Conservation (phyloP, 805 yeast species). For the Starmerella lactis-condensi region DNA sequence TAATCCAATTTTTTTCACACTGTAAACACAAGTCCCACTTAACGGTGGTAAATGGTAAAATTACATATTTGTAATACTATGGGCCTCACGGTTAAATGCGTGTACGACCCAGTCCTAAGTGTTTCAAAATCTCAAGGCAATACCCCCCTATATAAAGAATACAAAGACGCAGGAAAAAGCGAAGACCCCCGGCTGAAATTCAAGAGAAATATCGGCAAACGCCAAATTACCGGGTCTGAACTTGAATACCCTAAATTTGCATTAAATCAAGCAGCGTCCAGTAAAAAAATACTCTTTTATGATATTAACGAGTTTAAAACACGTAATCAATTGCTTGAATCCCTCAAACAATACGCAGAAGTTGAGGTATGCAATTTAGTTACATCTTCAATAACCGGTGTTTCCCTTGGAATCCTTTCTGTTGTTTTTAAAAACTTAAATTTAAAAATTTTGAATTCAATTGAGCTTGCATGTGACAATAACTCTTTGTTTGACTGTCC, state of each 20-base stretch:
- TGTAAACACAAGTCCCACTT: too few species aligned
- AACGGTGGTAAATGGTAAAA: too few species aligned
- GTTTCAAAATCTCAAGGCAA: constrained; percentile 3
- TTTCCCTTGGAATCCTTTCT: constrained; percentile 10
- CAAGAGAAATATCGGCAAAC: too few species aligned
- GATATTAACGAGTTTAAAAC: too few species aligned
- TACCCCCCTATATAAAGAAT: constrained; percentile 2
- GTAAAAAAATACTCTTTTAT: too few species aligned
- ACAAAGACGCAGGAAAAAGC: neutral
- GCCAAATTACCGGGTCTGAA: too few species aligned
- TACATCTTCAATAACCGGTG: constrained; percentile 6
- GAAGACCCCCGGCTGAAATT: constrained; percentile 7
- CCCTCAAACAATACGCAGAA: constrained; percentile 2
- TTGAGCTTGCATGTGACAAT: neutral
- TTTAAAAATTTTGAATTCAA: neutral
- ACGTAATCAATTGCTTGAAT: constrained; percentile 5
- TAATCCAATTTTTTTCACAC: too few species aligned
- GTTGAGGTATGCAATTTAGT: constrained; percentile 4
- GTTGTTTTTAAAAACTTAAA: constrained; percentile 3
- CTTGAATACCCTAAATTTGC: too few species aligned
- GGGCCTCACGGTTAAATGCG: constrained; percentile 10
- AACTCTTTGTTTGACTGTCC: too few species aligned
- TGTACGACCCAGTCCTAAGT: constrained; percentile 10
- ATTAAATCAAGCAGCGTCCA: too few species aligned
- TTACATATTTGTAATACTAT: too few species aligned